These are phyloP conservation scores for Aspergillus heteromorphus DNA, from an alignment of 495 filamentous ascomycete species.

Conservation along the genomic window DNA sequence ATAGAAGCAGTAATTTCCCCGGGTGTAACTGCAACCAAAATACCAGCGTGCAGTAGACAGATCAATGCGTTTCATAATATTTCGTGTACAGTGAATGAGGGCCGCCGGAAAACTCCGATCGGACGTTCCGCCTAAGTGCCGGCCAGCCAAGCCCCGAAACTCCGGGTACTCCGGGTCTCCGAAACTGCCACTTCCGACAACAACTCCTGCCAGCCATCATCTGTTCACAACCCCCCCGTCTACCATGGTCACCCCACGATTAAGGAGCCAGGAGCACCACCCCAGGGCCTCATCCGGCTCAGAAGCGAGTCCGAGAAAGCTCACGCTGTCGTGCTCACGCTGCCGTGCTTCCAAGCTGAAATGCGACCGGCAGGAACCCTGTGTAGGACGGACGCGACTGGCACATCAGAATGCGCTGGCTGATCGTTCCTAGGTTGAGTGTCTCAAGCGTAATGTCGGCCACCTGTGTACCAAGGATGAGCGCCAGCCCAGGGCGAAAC, in stretches of 20 bases:
- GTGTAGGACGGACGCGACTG: constrained; percentile 9
- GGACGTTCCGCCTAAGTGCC: too few relatives aligned
- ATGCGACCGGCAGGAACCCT: constrained; percentile 25
- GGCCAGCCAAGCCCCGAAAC: too few relatives aligned
- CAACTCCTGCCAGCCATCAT: background rate
- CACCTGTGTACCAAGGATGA: constrained; percentile 23
- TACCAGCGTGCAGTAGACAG: too few relatives aligned
- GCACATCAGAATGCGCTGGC: too few relatives aligned
- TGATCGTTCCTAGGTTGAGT: constrained; percentile 15
- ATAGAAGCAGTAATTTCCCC: too few relatives aligned
- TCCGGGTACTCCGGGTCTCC: too few relatives aligned
- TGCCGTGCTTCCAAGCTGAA: constrained; percentile 26
- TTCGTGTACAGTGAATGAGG: too few relatives aligned
- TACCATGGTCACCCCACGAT: background rate
- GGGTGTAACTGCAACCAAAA: too few relatives aligned
- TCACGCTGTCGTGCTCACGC: constrained; percentile 22
- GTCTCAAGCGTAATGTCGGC: constrained; percentile 19
- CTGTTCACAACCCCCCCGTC: too few relatives aligned
- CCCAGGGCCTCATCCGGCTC: background rate
- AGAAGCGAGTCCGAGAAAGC: background rate
- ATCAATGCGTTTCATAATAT: too few relatives aligned
- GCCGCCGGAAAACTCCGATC: too few relatives aligned
- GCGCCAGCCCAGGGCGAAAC: constrained; percentile 20
- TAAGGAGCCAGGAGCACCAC: background rate
- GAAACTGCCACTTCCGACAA: background rate